These are phyloP conservation scores for Apophysomyces sp. DNA, from an alignment of 371 early-diverging fungal species.

Conservation along the genomic window DNA sequence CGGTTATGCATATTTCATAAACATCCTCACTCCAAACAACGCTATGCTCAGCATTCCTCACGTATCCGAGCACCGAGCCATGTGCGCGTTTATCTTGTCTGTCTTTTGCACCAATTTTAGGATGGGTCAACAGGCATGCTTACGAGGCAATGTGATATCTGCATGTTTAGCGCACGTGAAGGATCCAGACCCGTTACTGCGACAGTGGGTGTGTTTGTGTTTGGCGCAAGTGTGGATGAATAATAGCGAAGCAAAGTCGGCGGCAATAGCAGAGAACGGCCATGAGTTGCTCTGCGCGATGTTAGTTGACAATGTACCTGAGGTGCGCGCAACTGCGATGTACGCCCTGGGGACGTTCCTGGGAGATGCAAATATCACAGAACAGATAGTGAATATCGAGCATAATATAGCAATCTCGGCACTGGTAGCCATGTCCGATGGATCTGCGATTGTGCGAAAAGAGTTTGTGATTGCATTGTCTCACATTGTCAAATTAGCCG, in stretches of 20 bases:
- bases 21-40: conserved; percentile 76
- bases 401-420: conserved; percentile 69
- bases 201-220: conserved; percentile 91
- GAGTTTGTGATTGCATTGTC: conserved; percentile 79
- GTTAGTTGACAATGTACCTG: conserved; percentile 73
- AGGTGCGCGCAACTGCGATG: conserved; percentile 85
- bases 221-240: conserved; percentile 85
- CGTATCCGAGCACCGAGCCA: conserved; percentile 87
- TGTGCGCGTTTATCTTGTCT: conserved; percentile 91
- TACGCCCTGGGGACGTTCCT: conserved; percentile 80
- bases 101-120: conserved; percentile 84
- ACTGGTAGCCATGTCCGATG: conserved; percentile 69
- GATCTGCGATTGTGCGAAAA: conserved; percentile 78
- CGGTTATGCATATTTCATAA: conserved; percentile 92
- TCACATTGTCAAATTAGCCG: conserved; percentile 59
- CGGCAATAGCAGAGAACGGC: conserved; percentile 68
- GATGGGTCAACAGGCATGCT: conserved; percentile 83
- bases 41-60: conserved; percentile 64
- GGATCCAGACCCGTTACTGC: conserved; percentile 81
- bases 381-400: conserved; percentile 68
- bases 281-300: conserved; percentile 67
- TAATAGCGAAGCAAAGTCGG: conserved; percentile 72
- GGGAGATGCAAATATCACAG: conserved; percentile 71
- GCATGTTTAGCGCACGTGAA: conserved; percentile 70
- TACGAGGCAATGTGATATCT: conserved; percentile 67